Conservation (phyloP, 148 eudicot species). For the Heliamphora exappendiculata region DNA sequence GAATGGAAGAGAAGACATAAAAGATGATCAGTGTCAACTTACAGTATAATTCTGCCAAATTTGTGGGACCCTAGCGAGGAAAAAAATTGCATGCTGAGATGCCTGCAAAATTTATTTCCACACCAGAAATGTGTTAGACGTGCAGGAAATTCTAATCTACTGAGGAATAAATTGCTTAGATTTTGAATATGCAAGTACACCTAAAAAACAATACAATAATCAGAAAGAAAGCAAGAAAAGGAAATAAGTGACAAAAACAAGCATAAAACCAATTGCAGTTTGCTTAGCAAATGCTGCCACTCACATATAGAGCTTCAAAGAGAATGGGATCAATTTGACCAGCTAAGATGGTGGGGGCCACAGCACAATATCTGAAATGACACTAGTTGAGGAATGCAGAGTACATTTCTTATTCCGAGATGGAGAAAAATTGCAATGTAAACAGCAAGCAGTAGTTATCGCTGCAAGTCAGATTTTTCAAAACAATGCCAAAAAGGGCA, state of each 20-base stretch:
- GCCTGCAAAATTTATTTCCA: slow-evolving; percentile 47
- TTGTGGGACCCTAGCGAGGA: slow-evolving; percentile 90
- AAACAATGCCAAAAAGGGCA: neutral
- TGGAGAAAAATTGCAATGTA: slow-evolving; percentile 7
- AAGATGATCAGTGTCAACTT: slow-evolving; percentile 18
- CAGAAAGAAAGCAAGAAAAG: neutral
- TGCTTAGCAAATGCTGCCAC: slow-evolving; percentile 17
- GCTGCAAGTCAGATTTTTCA: neutral
- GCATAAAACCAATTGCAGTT: neutral
- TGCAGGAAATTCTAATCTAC: neutral
- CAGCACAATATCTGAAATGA: slow-evolving; percentile 65
- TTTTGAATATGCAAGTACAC: neutral
- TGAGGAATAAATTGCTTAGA: neutral
- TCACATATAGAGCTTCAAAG: slow-evolving; percentile 94
- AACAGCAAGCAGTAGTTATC: neutral
- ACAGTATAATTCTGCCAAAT: slow-evolving; percentile 63
- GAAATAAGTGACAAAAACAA: neutral
- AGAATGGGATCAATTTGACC: slow-evolving; percentile 90
- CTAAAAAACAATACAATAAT: neutral
- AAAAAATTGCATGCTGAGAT: slow-evolving; percentile 85
- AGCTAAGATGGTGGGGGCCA: slow-evolving; percentile 85
- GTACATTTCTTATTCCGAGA: neutral
- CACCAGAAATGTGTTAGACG: neutral
- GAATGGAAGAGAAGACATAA: neutral
- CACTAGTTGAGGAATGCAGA: slow-evolving; percentile 26